Percentiles rank a stretch among this genome's conserved stretches.
phyloP scores from a whole-genome alignment of 208 protist genomes.

The Leishmania guyanensis region DNA sequence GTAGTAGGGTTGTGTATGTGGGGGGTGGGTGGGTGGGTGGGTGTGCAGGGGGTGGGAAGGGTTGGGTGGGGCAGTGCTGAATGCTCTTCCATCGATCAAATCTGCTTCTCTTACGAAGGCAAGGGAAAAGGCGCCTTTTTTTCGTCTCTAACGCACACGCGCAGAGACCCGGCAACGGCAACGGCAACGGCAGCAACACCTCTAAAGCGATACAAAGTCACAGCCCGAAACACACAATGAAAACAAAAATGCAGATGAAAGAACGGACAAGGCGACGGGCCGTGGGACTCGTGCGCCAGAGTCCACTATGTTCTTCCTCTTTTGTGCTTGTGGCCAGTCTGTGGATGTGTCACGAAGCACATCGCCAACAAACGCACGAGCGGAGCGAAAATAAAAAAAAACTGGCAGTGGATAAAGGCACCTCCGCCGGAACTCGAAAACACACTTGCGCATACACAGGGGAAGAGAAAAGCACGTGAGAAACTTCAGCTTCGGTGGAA shows the following conservation, averaged over 20 bases:
- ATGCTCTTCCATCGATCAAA: not conserved
- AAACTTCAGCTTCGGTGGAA: not conserved
- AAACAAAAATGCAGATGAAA: not conserved
- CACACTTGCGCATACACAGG: not conserved
- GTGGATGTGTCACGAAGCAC: not conserved
- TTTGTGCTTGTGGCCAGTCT: not conserved
- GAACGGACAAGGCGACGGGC: not conserved
- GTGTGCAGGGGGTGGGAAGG: not conserved
- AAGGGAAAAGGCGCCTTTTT: not conserved
- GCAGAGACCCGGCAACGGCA: not conserved
- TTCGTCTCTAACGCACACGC: not conserved
- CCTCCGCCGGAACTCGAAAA: not conserved
- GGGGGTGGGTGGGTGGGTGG: too few species aligned
- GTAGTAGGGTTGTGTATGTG: not conserved
- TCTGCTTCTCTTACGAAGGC: not conserved
- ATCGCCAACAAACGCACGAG: not conserved
- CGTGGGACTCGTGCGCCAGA: not conserved
- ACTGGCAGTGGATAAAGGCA: not conserved
- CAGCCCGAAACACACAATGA: not conserved
- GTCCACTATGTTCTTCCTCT: not conserved
- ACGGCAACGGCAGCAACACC: not conserved
- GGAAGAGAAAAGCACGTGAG: not conserved
- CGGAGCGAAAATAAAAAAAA: not conserved
- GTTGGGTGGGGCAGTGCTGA: not conserved
- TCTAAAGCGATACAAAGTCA: not conserved